phyloP scores from a whole-genome alignment of 768 basidiomycete genomes.

The Epithele typhae region DNA sequence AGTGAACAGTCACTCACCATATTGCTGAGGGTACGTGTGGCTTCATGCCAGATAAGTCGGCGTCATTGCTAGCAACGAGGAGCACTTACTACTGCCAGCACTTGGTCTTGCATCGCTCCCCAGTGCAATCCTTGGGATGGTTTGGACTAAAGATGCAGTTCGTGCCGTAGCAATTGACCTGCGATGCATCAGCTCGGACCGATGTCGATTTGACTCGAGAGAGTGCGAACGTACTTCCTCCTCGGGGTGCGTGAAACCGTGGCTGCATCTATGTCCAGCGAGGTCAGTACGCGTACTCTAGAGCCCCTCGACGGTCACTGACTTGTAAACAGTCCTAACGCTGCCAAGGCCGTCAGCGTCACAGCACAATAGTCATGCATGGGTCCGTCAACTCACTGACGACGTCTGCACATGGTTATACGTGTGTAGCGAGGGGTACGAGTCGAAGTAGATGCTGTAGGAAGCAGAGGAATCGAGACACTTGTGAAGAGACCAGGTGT shows the following conservation, averaged over 20 bases:
- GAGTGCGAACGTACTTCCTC: conserved; percentile 10
- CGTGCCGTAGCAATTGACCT: conserved; percentile 43
- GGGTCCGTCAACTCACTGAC: conserved; percentile 49
- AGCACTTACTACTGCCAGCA: conserved; percentile 47
- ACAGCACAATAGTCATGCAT: no score
- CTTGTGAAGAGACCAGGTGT: no score
- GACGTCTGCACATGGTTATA: conserved; percentile 45
- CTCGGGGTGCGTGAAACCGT: conserved; percentile 39
- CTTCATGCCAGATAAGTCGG: conserved; percentile 12
- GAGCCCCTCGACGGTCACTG: not conserved
- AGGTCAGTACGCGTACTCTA: conserved; percentile 3
- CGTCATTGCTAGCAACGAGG: not conserved
- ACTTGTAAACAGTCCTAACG: conserved; percentile 42
- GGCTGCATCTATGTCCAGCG: conserved; percentile 36
- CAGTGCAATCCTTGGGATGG: conserved; percentile 41
- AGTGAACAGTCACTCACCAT: no score
- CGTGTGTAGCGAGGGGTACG: no score
- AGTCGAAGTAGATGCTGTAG: no score
- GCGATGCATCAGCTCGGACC: conserved; percentile 1
- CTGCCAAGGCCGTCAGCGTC: conserved; percentile 19
- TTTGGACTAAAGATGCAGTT: conserved; percentile 53
- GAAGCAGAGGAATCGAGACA: no score
- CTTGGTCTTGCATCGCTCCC: conserved; percentile 38
- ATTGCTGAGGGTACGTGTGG: conserved; percentile 44
- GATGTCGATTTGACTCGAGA: not conserved